phyloP scores from a whole-genome alignment of 306 rosid species.

The Vigna radiata region DNA sequence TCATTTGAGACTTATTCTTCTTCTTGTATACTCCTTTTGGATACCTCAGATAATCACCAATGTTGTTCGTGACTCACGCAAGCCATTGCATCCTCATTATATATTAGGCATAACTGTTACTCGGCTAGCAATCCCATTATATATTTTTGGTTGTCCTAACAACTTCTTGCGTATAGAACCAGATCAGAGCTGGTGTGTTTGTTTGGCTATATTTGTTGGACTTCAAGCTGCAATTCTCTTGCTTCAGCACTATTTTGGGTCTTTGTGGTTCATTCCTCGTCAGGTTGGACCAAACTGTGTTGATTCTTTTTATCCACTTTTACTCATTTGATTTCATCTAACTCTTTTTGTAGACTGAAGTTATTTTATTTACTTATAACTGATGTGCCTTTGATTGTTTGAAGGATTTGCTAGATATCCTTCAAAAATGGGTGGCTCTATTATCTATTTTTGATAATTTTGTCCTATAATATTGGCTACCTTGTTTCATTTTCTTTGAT shows the following conservation, averaged over 20 bases:
- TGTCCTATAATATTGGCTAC: background rate
- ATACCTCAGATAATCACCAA: conserved; percentile 95
- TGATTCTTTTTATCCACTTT: background rate
- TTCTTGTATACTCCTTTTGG: conserved; percentile 93
- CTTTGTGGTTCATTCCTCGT: conserved; percentile 98
- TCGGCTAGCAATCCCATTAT: conserved; percentile 88
- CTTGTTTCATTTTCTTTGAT: conserved; percentile 13
- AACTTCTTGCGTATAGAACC: conserved; percentile 94
- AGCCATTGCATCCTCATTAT: conserved; percentile 94
- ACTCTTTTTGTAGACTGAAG: too few relatives aligned
- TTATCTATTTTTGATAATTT: background rate
- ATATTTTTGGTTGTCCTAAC: conserved; percentile 89
- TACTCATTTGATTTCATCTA: background rate
- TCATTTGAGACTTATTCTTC: conserved; percentile 79
- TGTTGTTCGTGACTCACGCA: conserved; percentile 88
- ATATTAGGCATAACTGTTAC: conserved; percentile 86
- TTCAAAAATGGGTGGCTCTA: background rate
- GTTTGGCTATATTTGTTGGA: conserved; percentile 66
- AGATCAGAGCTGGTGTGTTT: conserved; percentile 80
- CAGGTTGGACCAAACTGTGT: conserved; percentile 65
- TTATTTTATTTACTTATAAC: background rate
- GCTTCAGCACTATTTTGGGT: conserved; percentile 94
- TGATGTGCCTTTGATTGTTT: background rate
- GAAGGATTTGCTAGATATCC: background rate
- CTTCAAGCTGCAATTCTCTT: conserved; percentile 86